Evolutionary conservation across 441 rosid species (phyloP), one percentile per base, ranked within the genome.

Genomic region (Croton laevigatus): DNA sequence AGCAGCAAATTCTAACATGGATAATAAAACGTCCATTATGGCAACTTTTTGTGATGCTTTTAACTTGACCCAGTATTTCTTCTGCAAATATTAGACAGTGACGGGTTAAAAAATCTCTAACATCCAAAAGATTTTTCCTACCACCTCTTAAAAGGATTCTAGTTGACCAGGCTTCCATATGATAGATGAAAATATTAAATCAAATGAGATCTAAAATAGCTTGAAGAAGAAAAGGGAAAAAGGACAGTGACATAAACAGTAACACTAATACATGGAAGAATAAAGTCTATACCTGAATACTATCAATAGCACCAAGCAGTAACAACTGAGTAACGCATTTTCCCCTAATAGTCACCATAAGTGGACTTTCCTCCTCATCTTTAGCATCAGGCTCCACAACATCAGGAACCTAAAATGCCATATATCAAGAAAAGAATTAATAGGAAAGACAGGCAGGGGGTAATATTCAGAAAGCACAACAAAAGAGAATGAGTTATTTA

Each of bases 261-360:
- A 42, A 52, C 45, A 66, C 14, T 6, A 73, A 70, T 73, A 36
- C 17, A 12, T 54, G 62, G 65, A 74, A 60, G 64, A 66, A 62
- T 71, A 64, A 45, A 17, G 71, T 23, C 37, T n/a, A 59, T 81
- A 96, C 99, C 99, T 96, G 98, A 74, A 96, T 93, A 76, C 92
- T 88, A 78, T 93, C 91, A 74, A 96, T 87, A 71, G 98, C 96
- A 75, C 97, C 92, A 67, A 96, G 96, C 80, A 96, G 95, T 75
- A 96, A 82, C 70, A 96, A 75, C 48, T 96, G 98, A 69, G 99
- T 96, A 77, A 96, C 84, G 83, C 98, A 96, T 82, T 96, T 96
- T 81, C 98, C 97, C 86, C 99, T 88, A 72, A 96, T 80, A 69
- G 89, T 80, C 81, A 79, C 85, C 84, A 92, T 81, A 53, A 95